Evolutionary conservation across 1,139 yeast genomes (phyloP).

Genomic region (Zygosaccharomyces sapae): DNA sequence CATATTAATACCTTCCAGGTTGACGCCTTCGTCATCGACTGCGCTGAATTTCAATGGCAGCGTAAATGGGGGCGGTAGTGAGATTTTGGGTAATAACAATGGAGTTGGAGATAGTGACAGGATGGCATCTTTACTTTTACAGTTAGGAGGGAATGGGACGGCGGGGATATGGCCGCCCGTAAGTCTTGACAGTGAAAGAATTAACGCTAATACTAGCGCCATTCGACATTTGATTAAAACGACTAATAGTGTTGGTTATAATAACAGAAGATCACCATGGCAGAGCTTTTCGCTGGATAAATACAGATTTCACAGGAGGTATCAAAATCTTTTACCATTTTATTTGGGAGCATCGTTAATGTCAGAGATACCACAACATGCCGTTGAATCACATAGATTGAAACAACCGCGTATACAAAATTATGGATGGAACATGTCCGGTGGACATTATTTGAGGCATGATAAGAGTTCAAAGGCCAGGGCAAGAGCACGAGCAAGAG

Average conservation of each 20-base stretch:
- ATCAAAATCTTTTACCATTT: slow-evolving; percentile 46
- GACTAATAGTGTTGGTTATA: slow-evolving; percentile 9
- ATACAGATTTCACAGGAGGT: slow-evolving; percentile 51
- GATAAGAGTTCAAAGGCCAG: slow-evolving; percentile 25
- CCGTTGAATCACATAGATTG: slow-evolving; percentile 39
- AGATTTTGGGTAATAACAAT: no score
- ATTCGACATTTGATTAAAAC: slow-evolving; percentile 1
- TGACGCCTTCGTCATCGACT: no score
- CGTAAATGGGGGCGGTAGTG: no score
- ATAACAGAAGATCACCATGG: slow-evolving; percentile 14
- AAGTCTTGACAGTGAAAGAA: slow-evolving; percentile 2
- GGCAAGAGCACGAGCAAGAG: not conserved
- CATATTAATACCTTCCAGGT: no score
- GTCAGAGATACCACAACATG: slow-evolving; percentile 39
- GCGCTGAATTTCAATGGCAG: no score
- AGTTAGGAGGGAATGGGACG: slow-evolving; percentile 4
- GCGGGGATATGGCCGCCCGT: not conserved
- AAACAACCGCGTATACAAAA: slow-evolving; percentile 53
- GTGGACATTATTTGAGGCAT: slow-evolving; percentile 47
- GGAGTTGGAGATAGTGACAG: slow-evolving; percentile 1
- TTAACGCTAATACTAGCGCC: slow-evolving; percentile 12
- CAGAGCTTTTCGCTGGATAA: slow-evolving; percentile 37
- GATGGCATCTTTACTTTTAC: slow-evolving; percentile 7
- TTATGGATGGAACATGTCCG: slow-evolving; percentile 66
- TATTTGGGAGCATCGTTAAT: slow-evolving; percentile 45